Conservation (phyloP, 2,329 filamentous ascomycete genomes). For the Pseudocercospora fuligena region DNA sequence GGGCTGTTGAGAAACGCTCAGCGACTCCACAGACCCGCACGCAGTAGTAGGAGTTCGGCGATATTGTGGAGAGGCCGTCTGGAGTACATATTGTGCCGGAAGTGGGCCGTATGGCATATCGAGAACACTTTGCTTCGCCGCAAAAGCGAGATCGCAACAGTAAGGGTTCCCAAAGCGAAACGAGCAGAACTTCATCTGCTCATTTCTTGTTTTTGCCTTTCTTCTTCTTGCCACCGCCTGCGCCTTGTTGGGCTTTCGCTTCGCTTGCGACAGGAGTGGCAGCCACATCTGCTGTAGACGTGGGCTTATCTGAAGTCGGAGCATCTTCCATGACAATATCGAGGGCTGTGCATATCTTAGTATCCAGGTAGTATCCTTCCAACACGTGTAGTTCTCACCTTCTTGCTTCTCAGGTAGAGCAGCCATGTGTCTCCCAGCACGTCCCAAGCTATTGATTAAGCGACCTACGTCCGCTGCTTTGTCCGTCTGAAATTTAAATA, state of each 20-base stretch:
- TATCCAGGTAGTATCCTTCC: background rate
- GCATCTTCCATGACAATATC: constrained; percentile 42
- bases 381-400: constrained; percentile 33
- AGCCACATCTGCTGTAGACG: constrained; percentile 22
- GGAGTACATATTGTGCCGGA: constrained; percentile 14
- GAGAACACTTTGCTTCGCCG: background rate
- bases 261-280: constrained; percentile 22
- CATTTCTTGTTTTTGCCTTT: constrained; percentile 54
- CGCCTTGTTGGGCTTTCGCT: constrained; percentile 27
- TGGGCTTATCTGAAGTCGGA: constrained; percentile 33
- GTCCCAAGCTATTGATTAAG: constrained; percentile 76
- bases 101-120: constrained; percentile 1
- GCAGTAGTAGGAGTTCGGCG: constrained; percentile 17
- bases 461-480: constrained; percentile 89
- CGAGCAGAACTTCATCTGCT: constrained; percentile 14
- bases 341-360: constrained; percentile 20
- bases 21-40: constrained; percentile 14
- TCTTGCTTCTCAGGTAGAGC: constrained; percentile 51
- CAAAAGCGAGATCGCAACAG: background rate
- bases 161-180: background rate
- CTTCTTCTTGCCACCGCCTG: constrained; percentile 54
- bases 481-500: constrained; percentile 87
- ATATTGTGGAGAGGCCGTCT: constrained; percentile 25
- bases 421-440: constrained; percentile 69
- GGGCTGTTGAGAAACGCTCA: background rate